Evolutionary conservation across 306 rosid genomes (phyloP).

Genomic region (Vigna nakashimae): DNA sequence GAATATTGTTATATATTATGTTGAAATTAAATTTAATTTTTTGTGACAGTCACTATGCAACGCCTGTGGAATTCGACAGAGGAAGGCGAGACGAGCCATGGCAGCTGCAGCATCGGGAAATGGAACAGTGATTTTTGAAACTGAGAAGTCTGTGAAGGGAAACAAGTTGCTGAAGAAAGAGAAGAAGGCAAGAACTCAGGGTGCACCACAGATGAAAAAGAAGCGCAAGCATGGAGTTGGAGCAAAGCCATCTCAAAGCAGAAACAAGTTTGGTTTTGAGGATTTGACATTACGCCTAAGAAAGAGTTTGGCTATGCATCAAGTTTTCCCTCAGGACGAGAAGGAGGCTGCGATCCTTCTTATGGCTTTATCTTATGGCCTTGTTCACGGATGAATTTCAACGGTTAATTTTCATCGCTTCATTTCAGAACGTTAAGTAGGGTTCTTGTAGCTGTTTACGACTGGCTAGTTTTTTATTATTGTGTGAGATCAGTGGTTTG

Average conservation of each 20-base stretch:
- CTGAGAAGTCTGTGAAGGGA: conserved; percentile 47
- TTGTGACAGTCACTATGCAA: conserved; percentile 80
- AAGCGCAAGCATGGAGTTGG: conserved; percentile 39
- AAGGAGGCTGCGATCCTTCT: conserved; percentile 93
- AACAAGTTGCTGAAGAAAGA: conserved; percentile 42
- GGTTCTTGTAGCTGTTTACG: conserved; percentile 35
- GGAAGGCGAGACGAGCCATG: conserved; percentile 93
- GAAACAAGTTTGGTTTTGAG: conserved; percentile 62
- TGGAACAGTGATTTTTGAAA: conserved; percentile 46
- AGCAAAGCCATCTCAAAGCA: conserved; percentile 42
- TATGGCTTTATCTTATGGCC: conserved; percentile 92
- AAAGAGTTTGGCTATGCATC: conserved; percentile 63
- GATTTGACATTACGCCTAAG: conserved; percentile 65
- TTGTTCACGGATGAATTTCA: conserved; percentile 74
- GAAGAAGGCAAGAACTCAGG: conserved; percentile 43
- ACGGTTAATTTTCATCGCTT: background rate
- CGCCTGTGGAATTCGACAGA: conserved; percentile 96
- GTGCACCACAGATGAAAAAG: conserved; percentile 38
- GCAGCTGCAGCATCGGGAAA: conserved; percentile 66
- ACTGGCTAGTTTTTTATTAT: conserved; percentile 29
- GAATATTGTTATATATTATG: background rate
- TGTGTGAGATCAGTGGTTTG: conserved; percentile 38
- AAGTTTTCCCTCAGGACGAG: conserved; percentile 96
- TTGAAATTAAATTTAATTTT: background rate
- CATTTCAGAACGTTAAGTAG: conserved; percentile 29